Base-by-base conservation (phyloP, 2,329 filamentous ascomycete genomes). In the Sclerotinia sclerotiorum region DNA sequence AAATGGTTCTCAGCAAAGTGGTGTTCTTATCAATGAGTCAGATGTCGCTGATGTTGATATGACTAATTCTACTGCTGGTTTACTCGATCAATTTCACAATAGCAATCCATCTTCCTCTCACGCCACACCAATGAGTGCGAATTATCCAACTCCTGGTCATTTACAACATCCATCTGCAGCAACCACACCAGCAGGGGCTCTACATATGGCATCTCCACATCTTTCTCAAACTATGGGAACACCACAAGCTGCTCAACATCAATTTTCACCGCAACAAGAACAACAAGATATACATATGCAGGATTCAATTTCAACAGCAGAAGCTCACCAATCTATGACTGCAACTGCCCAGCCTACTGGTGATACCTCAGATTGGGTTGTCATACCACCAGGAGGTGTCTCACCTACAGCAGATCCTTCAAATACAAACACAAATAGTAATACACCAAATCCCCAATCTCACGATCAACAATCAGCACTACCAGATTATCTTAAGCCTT, bases 291-390 rank as follows among this genome's bases (percentile, higher is more conserved):
- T 70, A 48, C 68, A 69, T 21, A 72, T 72, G 71, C 32, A 64
- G 29, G 66, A 71, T 60, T 42, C 58, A 6, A 51, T 46, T 32
- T 61, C 60, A 8, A 60, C 67, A 35, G 61, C 29, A 51, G 60
- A 68, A 39, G 35, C 56, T 32, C 65, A 67, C 4, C 69, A 52
- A 66, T 54, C 44, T 58, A 69, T 29, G 71, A 74, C 56, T 61
- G 63, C 60, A 48, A 46, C 55, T 24, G 56, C 35, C 13, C 46
- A 48, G 60, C 54, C 71, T 19, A 44, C 76, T 57, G 79, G 81
- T 52, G 81, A 85, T 68, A 83, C 85, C 35, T 88, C 85, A 42
- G 91, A 93, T 71, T 93, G 90, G 90, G 88, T 93, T 4, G 88
- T 93, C 68, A 87, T 93, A 42, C 86, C 88, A 67, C 89, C 90